phyloP scores from a whole-genome alignment of 352 stramenopile species.

The Pythium guiyangense region DNA sequence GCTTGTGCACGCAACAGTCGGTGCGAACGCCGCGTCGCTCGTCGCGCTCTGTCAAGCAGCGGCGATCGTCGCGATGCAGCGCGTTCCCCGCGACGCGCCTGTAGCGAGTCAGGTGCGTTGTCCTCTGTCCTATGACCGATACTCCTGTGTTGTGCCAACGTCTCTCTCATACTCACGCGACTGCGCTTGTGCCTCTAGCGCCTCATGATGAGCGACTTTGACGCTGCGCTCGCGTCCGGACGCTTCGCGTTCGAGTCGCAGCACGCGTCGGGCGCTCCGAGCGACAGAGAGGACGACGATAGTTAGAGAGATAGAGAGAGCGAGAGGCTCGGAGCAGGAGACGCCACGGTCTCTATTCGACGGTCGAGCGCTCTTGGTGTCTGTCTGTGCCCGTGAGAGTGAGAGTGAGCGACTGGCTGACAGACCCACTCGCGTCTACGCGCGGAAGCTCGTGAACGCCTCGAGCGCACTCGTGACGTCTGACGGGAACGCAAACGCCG shows the following conservation, averaged over 20 bases:
- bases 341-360: background rate
- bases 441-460: slow-evolving; percentile 39
- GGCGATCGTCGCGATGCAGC: slow-evolving; percentile 72
- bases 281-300: slow-evolving; percentile 4
- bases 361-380: background rate
- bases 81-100: slow-evolving; percentile 17
- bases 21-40: slow-evolving; percentile 67
- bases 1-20: slow-evolving; percentile 52
- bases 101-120: slow-evolving; percentile 22
- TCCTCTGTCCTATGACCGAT: background rate
- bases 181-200: slow-evolving; percentile 7
- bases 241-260: slow-evolving; percentile 37
- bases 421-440: slow-evolving; percentile 19
- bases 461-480: slow-evolving; percentile 43
- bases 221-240: slow-evolving; percentile 25
- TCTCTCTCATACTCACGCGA: background rate
- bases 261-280: slow-evolving; percentile 1
- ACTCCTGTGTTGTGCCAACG: background rate
- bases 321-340: background rate
- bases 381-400: background rate
- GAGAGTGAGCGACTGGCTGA: background rate
- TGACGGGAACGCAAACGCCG: slow-evolving; percentile 45
- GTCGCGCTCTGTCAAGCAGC: slow-evolving; percentile 67
- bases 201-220: slow-evolving; percentile 48
- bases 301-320: background rate